phyloP scores from a whole-genome alignment of 225 moss, liverwort and hornwort species.

The Rhytidiadelphus loreus region DNA sequence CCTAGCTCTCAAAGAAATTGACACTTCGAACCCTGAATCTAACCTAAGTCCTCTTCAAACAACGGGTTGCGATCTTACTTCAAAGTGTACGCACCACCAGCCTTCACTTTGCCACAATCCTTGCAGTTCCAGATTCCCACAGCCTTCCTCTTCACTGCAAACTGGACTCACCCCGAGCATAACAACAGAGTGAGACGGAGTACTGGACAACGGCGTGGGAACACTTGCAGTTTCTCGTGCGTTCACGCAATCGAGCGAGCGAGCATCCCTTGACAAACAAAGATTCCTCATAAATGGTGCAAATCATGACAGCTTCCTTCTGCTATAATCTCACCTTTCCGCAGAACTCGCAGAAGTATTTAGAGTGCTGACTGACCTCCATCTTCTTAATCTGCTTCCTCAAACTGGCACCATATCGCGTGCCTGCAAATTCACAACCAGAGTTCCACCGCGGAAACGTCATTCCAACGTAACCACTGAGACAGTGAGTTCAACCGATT shows the following conservation, averaged over 20 bases:
- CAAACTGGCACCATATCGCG: constrained; percentile 77
- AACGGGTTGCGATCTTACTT: constrained; percentile 19
- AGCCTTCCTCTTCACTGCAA: constrained; percentile 61
- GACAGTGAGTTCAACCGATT: background rate
- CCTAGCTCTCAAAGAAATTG: background rate
- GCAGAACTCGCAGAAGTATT: constrained; percentile 78
- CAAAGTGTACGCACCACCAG: constrained; percentile 57
- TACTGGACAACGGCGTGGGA: background rate
- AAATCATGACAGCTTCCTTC: background rate
- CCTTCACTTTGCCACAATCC: constrained; percentile 62
- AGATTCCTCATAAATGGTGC: background rate
- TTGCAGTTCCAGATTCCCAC: constrained; percentile 65
- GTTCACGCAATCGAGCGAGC: background rate
- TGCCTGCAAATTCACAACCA: constrained; percentile 16
- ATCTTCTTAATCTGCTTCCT: constrained; percentile 79
- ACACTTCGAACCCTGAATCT: background rate
- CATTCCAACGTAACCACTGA: background rate
- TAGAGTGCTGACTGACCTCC: constrained; percentile 60
- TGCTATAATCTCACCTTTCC: constrained; percentile 30
- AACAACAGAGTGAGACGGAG: background rate
- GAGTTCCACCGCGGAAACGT: background rate
- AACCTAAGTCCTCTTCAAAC: background rate
- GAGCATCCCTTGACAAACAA: background rate
- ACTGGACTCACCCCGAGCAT: constrained; percentile 9
- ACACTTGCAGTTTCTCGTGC: background rate